Conservation (phyloP, 2,329 filamentous ascomycete genomes). For the Cladosporium sp. region DNA sequence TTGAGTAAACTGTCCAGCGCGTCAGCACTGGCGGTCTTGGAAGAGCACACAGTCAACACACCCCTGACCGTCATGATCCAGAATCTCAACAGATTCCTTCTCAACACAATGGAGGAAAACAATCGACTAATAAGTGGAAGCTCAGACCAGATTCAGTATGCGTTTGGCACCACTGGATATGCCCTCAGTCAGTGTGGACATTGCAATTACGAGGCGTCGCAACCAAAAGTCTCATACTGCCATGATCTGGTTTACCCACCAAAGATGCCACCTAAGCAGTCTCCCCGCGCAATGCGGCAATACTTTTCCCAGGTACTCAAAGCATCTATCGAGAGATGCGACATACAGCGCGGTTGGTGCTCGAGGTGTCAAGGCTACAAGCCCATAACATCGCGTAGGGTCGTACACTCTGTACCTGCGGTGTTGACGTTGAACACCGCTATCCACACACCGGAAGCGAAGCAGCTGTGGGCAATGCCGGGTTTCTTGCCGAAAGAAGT, state of each 20-base stretch:
- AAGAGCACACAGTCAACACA: slow-evolving; percentile 71
- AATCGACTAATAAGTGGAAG: slow-evolving; percentile 62
- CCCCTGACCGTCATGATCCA: slow-evolving; percentile 80
- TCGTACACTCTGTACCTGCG: slow-evolving; percentile 72
- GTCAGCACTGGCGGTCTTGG: slow-evolving; percentile 70
- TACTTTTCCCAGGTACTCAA: slow-evolving; percentile 89
- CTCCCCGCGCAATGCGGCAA: slow-evolving; percentile 48
- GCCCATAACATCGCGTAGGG: slow-evolving; percentile 77
- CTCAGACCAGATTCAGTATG: slow-evolving; percentile 64
- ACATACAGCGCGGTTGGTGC: slow-evolving; percentile 89
- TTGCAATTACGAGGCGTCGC: slow-evolving; percentile 79
- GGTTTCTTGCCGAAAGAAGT: slow-evolving; percentile 93
- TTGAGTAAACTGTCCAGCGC: slow-evolving; percentile 79
- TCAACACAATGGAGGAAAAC: slow-evolving; percentile 66
- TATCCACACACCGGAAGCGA: slow-evolving; percentile 66
- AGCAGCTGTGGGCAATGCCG: slow-evolving; percentile 78
- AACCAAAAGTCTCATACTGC: slow-evolving; percentile 72
- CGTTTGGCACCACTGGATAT: slow-evolving; percentile 65
- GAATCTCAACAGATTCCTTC: slow-evolving; percentile 74
- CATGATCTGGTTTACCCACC: slow-evolving; percentile 81
- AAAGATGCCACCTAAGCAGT: slow-evolving; percentile 34
- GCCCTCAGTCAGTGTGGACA: slow-evolving; percentile 77
- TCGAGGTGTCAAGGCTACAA: slow-evolving; percentile 87
- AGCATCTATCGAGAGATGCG: slow-evolving; percentile 82
- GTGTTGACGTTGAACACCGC: slow-evolving; percentile 86